These are phyloP conservation scores for Puccinellia tenuiflora DNA, from an alignment of 176 grass and related monocot genomes.

Conservation along the genomic window DNA sequence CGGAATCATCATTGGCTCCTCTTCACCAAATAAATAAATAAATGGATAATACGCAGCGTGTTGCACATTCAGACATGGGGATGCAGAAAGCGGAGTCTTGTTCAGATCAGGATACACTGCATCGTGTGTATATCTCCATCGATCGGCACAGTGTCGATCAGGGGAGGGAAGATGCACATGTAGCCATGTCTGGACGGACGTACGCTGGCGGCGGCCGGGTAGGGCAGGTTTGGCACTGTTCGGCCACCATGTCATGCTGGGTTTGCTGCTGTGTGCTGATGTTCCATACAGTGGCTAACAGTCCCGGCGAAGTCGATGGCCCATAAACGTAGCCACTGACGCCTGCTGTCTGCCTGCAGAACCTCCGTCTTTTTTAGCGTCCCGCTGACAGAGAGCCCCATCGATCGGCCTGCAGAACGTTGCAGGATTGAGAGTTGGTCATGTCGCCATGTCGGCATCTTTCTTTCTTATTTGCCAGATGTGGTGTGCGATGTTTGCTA, in stretches of 20 bases:
- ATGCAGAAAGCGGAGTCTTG: background rate
- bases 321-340: background rate
- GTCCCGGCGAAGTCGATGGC: background rate
- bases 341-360: background rate
- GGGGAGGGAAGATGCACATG: background rate
- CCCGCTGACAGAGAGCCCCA: too few species aligned
- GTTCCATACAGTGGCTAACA: background rate
- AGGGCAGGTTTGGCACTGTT: background rate
- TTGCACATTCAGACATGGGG: too few species aligned
- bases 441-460: background rate
- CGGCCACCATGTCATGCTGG: background rate
- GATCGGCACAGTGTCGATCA: background rate
- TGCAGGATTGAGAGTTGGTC: background rate
- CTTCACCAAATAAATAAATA: too few species aligned
- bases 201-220: too few species aligned
- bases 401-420: background rate
- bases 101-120: background rate
- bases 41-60: too few species aligned
- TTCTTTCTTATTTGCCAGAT: background rate
- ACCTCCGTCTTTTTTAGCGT: background rate
- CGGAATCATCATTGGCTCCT: too few species aligned
- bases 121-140: background rate
- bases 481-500: too few species aligned
- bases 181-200: background rate
- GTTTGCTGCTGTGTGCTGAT: background rate